Conservation (phyloP, 768 basidiomycete species). For the Nidula microcarpa region DNA sequence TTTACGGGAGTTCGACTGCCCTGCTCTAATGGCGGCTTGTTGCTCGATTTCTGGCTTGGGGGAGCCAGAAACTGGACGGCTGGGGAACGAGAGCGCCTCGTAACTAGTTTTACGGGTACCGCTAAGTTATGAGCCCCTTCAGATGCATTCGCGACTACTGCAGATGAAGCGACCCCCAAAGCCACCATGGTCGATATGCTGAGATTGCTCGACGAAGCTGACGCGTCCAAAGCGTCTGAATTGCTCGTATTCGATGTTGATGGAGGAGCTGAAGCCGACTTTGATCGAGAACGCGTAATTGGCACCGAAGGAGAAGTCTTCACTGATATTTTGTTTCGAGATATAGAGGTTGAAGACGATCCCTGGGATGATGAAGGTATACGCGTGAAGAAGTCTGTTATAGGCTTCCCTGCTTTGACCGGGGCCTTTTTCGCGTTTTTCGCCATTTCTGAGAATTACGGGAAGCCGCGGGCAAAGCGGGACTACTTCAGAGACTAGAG, state of each 20-base stretch:
- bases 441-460: slow-evolving; percentile 12
- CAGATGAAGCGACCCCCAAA: neutral
- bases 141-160: slow-evolving; percentile 8
- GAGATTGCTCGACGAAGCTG: too few relatives aligned
- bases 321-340: neutral
- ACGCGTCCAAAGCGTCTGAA: too few relatives aligned
- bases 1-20: slow-evolving; percentile 10
- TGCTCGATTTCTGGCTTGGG: neutral
- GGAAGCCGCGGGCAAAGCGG: too few relatives aligned
- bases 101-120: too few relatives aligned
- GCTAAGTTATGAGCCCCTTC: neutral
- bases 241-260: too few relatives aligned
- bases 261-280: too few relatives aligned
- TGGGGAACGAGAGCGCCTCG: slow-evolving; percentile 11
- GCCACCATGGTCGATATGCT: too few relatives aligned
- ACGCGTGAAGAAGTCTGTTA: slow-evolving; percentile 47
- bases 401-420: slow-evolving; percentile 19
- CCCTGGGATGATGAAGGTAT: slow-evolving; percentile 11
- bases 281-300: too few relatives aligned
- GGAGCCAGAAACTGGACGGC: neutral
- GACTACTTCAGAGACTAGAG: too few relatives aligned
- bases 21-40: too few relatives aligned
- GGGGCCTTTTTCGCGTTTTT: slow-evolving; percentile 23
- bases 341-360: slow-evolving; percentile 1
- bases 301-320: too few relatives aligned